A percentile compares a stretch with the other conserved stretches of the same genome.
These are phyloP conservation scores for Crithidia mellificae DNA, from an alignment of 208 protist species.

Conservation along the genomic window DNA sequence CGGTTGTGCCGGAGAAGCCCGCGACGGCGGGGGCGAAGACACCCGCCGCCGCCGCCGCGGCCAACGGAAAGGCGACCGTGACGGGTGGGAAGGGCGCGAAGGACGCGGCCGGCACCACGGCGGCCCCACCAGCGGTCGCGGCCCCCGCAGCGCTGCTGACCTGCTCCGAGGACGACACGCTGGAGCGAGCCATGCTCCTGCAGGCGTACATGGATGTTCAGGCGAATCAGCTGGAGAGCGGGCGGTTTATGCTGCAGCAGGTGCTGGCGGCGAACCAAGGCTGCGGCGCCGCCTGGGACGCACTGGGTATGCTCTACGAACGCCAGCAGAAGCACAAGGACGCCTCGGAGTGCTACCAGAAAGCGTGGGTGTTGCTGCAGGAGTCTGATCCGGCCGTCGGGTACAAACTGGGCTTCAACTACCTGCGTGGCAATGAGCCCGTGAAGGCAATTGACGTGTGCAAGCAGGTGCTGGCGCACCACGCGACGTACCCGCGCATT, in stretches of 20 bases:
- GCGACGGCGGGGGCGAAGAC: not conserved
- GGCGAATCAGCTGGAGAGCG: slow-evolving; percentile 78
- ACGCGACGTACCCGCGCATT: slow-evolving; percentile 93
- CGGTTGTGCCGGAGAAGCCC: slow-evolving; percentile 2
- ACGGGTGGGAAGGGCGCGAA: not conserved
- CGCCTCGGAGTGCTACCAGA: slow-evolving; percentile 92
- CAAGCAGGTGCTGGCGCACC: slow-evolving; percentile 83
- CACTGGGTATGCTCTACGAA: slow-evolving; percentile 89
- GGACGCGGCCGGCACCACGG: not conserved
- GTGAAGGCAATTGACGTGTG: slow-evolving; percentile 95
- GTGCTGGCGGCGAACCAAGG: slow-evolving; percentile 75
- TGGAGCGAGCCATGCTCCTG: slow-evolving; percentile 88
- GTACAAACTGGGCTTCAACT: slow-evolving; percentile 97
- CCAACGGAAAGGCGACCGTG: slow-evolving; percentile 1
- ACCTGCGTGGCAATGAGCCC: slow-evolving; percentile 92
- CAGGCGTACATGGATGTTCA: slow-evolving; percentile 87
- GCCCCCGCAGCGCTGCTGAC: slow-evolving; percentile 18
- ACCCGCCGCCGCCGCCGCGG: not conserved
- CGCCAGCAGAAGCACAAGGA: slow-evolving; percentile 84
- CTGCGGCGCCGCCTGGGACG: slow-evolving; percentile 85
- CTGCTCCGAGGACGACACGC: slow-evolving; percentile 35
- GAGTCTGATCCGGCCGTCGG: slow-evolving; percentile 87
- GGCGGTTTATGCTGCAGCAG: slow-evolving; percentile 59
- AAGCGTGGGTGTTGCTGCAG: slow-evolving; percentile 91
- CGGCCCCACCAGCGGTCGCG: not conserved